phyloP scores from a whole-genome alignment of 148 eudicot genomes.

The Linanthus parryae region DNA sequence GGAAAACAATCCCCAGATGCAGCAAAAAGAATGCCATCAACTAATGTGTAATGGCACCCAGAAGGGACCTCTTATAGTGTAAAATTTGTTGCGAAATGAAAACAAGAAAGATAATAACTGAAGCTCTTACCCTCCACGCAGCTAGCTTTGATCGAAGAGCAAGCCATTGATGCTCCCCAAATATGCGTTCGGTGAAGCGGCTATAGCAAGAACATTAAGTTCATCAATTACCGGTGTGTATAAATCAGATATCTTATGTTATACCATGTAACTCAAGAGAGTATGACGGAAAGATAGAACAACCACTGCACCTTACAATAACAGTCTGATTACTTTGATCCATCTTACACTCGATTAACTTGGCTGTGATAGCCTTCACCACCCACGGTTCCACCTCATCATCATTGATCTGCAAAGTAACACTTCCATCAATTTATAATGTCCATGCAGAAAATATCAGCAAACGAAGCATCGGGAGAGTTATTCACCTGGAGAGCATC shows the following conservation, averaged over 20 bases:
- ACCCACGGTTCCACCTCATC: constrained; percentile 88
- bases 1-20: neutral
- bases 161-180: constrained; percentile 81
- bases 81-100: neutral
- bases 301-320: constrained; percentile 52
- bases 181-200: constrained; percentile 70
- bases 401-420: constrained; percentile 53
- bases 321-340: constrained; percentile 88
- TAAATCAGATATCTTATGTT: neutral
- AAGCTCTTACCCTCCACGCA: constrained; percentile 72
- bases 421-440: neutral
- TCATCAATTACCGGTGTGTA: neutral
- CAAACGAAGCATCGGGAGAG: constrained; percentile 1
- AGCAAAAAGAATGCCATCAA: neutral
- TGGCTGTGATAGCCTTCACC: constrained; percentile 79
- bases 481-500: constrained; percentile 57
- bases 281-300: neutral
- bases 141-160: constrained; percentile 63
- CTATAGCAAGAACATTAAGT: constrained; percentile 28
- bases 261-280: neutral
- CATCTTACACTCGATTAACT: constrained; percentile 80
- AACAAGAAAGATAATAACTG: neutral
- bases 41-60: neutral
- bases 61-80: neutral
- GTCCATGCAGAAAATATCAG: neutral